Conservation (phyloP, 176 grass and related monocot genomes). For the Chloris gayana region DNA sequence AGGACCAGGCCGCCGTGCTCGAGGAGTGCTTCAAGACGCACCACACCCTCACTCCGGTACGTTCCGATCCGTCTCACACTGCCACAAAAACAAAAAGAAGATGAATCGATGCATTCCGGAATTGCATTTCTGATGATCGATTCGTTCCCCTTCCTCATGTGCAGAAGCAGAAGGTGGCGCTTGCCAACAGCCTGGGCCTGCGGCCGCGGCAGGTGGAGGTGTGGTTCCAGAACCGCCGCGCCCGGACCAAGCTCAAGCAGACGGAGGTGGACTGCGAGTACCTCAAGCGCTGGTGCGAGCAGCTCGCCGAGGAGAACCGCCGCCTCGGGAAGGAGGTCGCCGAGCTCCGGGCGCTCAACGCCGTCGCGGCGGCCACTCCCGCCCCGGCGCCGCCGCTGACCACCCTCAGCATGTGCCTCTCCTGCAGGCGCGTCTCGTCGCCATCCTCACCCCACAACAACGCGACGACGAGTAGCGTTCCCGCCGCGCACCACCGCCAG, state of each 20-base stretch:
- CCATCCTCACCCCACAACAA: neutral
- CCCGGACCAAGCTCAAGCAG: constrained; percentile 92
- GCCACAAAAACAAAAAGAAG: too few relatives aligned
- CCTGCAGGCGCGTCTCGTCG: constrained; percentile 65
- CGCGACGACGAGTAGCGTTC: neutral
- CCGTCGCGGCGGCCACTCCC: constrained; percentile 25
- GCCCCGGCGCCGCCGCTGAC: constrained; percentile 52
- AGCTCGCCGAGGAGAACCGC: constrained; percentile 82
- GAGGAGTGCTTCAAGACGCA: constrained; percentile 94
- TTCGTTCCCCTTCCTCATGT: neutral
- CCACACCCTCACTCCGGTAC: constrained; percentile 85
- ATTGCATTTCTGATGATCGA: neutral
- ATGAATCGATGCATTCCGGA: neutral
- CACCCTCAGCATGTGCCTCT: constrained; percentile 86
- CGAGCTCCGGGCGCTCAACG: constrained; percentile 79
- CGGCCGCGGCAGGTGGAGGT: constrained; percentile 91
- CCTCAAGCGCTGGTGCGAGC: constrained; percentile 90
- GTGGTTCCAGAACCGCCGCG: constrained; percentile 94
- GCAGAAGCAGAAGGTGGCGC: constrained; percentile 79
- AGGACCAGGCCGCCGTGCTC: constrained; percentile 80
- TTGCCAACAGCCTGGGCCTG: constrained; percentile 71
- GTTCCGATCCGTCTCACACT: neutral
- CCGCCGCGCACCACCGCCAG: neutral
- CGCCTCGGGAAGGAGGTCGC: constrained; percentile 90
- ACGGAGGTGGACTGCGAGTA: constrained; percentile 95